Evolutionary conservation across 2,329 filamentous ascomycete species (phyloP).

Genomic region (Chaetomiaceae sp.): DNA sequence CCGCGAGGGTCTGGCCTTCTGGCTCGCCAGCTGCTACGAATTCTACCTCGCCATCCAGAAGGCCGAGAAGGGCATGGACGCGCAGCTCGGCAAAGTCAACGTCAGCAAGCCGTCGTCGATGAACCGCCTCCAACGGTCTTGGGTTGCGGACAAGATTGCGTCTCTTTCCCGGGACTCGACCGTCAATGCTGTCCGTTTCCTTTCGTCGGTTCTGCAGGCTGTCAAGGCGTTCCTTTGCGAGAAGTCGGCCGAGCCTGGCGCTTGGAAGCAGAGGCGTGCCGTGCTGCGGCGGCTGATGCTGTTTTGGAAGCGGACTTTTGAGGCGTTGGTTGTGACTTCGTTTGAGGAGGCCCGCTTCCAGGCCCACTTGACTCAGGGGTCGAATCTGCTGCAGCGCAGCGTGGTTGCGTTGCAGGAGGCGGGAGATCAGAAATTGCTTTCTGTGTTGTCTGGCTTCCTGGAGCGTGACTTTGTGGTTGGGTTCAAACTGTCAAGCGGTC

Average conservation of each 20-base stretch:
- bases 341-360: conserved; percentile 63
- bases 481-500: conserved; percentile 68
- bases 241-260: conserved; percentile 25
- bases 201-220: conserved; percentile 39
- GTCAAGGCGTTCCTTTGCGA: conserved; percentile 41
- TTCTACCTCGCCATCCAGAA: conserved; percentile 41
- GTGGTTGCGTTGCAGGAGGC: conserved; percentile 25
- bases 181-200: conserved; percentile 47
- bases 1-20: conserved; percentile 37
- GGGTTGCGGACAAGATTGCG: conserved; percentile 49
- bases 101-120: conserved; percentile 48
- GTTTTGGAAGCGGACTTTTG: conserved; percentile 52
- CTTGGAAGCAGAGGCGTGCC: conserved; percentile 28
- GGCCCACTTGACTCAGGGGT: conserved; percentile 53
- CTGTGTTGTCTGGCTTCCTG: conserved; percentile 38
- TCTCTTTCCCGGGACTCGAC: conserved; percentile 59
- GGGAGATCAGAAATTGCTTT: conserved; percentile 36
- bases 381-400: conserved; percentile 38
- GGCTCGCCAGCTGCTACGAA: conserved; percentile 51
- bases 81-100: conserved; percentile 39
- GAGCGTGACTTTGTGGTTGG: conserved; percentile 59
- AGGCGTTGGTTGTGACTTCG: conserved; percentile 37
- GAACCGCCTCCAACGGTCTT: conserved; percentile 57
- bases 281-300: conserved; percentile 41
- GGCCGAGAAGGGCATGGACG: conserved; percentile 39